Conservation (phyloP, 345 rosid genomes). For the Salix udensis region DNA sequence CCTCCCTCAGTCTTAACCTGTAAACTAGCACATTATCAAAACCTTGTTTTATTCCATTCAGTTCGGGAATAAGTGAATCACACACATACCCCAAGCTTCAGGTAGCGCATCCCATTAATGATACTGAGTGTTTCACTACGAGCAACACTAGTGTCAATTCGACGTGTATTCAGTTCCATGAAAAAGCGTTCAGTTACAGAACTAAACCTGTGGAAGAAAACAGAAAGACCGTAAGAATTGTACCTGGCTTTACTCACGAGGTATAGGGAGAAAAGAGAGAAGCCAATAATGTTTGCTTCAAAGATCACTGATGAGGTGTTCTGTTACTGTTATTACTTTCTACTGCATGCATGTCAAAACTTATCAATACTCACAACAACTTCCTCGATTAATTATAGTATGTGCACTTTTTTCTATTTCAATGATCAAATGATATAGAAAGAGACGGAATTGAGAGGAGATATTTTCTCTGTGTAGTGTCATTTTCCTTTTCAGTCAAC, state of each 20-base stretch:
- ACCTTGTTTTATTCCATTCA: constrained; percentile 9
- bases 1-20: constrained; percentile 98
- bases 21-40: constrained; percentile 29
- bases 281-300: neutral
- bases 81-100: constrained; percentile 85
- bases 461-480: neutral
- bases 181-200: constrained; percentile 95
- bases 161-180: constrained; percentile 88
- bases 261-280: neutral
- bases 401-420: neutral
- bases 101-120: constrained; percentile 97
- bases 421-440: neutral
- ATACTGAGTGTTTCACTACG: constrained; percentile 93
- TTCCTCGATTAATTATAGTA: too few species aligned
- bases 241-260: neutral
- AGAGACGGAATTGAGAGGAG: neutral
- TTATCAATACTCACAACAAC: too few species aligned
- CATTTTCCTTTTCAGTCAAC: too few species aligned
- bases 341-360: too few species aligned
- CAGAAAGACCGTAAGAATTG: constrained; percentile 14
- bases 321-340: too few species aligned
- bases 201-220: constrained; percentile 65
- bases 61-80: constrained; percentile 15
- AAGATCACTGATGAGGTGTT: neutral
- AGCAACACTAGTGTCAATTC: constrained; percentile 71